Evolutionary conservation across 2,329 filamentous ascomycete species (phyloP), one percentile per base, ranked within the genome.

Genomic region (Zopfia rhizophila): DNA sequence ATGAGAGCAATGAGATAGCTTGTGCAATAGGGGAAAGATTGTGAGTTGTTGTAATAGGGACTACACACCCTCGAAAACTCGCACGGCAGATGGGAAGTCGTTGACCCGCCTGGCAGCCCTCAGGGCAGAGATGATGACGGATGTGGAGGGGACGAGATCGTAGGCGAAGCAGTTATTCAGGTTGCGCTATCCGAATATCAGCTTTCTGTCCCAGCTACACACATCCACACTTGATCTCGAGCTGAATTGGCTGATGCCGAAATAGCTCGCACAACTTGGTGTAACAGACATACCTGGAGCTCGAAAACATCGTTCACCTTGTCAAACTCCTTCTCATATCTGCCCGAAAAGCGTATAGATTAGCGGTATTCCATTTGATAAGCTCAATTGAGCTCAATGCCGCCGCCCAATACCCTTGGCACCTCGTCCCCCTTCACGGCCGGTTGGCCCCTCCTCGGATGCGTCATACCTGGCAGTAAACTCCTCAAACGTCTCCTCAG

Each of bases 111-210:
- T 85, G 63, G 94, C 94, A 66, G 94, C 94, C 78, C 88, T 91
- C 68, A 99, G 85, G 58, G 94, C 94, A 67, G 94, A 92, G 67
- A 85, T 85, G 75, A 97, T 84, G 72, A 99, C 94, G 63, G 90
- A 86, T 58, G 93, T 87, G 31, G 93, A 94, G 70, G 95, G 94
- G 61, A 99, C 94, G 70, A 99, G 88, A 87, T 99, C 94, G 87
- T 99, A 99, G 72, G 94, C 94, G 80, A 99, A 99, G 74, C 91
- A 93, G 82, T 99, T 99, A 88, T 99, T 99, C 72, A 96, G 83
- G 82, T 96, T 96, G 77, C 91, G 90, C 84, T 91, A 71, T 58
- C 12, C 16, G 13, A 7, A 14, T 36, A 45, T 69, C 44, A 69
- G 60, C 38, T 39, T 13, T 23, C 11, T 52, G 33, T 19, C 31